These are phyloP conservation scores for Tuber magnatum DNA, from an alignment of 495 filamentous ascomycete species.

Conservation along the genomic window DNA sequence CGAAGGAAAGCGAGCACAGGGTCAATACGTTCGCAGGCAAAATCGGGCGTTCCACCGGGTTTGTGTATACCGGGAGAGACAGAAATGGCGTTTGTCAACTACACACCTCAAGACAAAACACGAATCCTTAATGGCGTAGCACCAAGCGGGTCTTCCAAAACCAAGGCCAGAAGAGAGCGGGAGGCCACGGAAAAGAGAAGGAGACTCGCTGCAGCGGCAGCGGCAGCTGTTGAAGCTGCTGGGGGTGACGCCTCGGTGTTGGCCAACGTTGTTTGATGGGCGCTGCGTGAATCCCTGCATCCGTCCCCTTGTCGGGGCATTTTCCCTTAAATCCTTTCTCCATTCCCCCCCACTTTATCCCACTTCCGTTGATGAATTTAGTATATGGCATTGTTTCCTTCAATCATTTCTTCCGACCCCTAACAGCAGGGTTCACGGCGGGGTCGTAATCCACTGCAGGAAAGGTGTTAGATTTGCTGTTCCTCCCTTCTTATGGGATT, in stretches of 20 bases:
- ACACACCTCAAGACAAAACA: constrained; percentile 70
- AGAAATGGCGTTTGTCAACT: constrained; percentile 77
- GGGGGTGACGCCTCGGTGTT: constrained; percentile 58
- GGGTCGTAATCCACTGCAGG: neutral
- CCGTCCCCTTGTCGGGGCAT: neutral
- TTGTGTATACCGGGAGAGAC: constrained; percentile 36
- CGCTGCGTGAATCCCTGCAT: neutral
- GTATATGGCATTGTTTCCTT: neutral
- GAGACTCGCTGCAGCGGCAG: constrained; percentile 64
- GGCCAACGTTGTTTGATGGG: constrained; percentile 23
- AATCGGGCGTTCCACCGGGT: constrained; percentile 21
- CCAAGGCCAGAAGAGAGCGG: constrained; percentile 80
- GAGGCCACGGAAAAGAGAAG: constrained; percentile 73
- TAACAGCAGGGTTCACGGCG: neutral
- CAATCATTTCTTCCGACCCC: neutral
- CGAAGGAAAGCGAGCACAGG: constrained; percentile 35
- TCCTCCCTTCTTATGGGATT: neutral
- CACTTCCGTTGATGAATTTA: neutral
- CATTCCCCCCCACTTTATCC: neutral
- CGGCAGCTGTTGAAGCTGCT: constrained; percentile 64
- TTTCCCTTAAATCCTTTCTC: neutral
- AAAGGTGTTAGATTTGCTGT: neutral
- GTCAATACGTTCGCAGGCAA: constrained; percentile 36
- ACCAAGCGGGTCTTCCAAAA: constrained; percentile 83
- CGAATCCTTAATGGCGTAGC: constrained; percentile 86